Evolutionary conservation across 192 early-diverging fungal species (phyloP).

Genomic region (Backusella sp.): DNA sequence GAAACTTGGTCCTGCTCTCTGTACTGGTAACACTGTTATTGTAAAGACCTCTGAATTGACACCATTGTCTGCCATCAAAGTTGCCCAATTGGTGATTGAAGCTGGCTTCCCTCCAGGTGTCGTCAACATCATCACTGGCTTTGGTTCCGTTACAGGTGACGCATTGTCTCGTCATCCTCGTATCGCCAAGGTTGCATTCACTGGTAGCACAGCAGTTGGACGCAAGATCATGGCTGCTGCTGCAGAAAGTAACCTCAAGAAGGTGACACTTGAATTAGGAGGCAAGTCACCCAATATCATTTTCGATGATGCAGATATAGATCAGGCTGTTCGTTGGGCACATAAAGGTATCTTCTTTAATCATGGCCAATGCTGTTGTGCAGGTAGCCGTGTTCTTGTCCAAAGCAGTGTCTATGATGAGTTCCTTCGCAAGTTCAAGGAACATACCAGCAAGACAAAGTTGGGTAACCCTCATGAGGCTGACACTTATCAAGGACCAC

Average conservation of each 20-base stretch:
- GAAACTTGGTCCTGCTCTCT: conserved; percentile 76
- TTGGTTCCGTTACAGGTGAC: conserved; percentile 57
- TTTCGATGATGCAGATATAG: conserved; percentile 73
- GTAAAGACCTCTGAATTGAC: conserved; percentile 71
- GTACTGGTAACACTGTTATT: conserved; percentile 64
- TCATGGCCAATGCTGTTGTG: conserved; percentile 83
- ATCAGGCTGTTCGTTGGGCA: conserved; percentile 64
- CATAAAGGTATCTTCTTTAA: conserved; percentile 70
- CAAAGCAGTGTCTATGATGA: conserved; percentile 63
- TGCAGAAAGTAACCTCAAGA: conserved; percentile 66
- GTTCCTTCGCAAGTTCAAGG: conserved; percentile 65
- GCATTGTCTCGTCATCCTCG: conserved; percentile 66
- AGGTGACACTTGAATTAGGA: conserved; percentile 79
- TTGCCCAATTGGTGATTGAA: conserved; percentile 57
- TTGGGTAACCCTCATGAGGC: conserved; percentile 70
- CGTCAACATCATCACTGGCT: conserved; percentile 83
- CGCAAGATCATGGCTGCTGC: conserved; percentile 55
- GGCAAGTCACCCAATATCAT: conserved; percentile 84
- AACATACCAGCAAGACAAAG: conserved; percentile 41
- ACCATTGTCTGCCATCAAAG: conserved; percentile 54
- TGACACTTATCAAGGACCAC: conserved; percentile 66
- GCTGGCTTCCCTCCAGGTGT: conserved; percentile 76
- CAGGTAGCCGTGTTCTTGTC: conserved; percentile 79
- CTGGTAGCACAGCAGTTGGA: conserved; percentile 72
- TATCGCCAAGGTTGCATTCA: conserved; percentile 75